phyloP scores from a whole-genome alignment of 179 eudicot genomes.

The Silene noctiflora region DNA sequence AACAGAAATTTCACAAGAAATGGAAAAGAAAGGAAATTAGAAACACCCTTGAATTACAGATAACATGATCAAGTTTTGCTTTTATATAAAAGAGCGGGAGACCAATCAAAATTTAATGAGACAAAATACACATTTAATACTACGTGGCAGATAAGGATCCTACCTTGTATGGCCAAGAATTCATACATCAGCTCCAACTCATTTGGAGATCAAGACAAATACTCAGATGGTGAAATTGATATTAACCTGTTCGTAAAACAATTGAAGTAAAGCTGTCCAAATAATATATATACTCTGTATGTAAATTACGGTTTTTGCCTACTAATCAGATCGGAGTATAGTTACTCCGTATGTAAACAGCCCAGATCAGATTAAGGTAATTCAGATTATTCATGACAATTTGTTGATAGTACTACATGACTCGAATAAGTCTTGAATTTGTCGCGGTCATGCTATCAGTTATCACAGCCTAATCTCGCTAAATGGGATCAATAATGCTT shows the following conservation, averaged over 20 bases:
- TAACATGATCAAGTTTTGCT: constrained; percentile 6
- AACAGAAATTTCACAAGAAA: neutral
- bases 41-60: constrained; percentile 10
- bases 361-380: neutral
- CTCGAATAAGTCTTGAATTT: neutral
- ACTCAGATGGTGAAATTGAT: too few relatives aligned
- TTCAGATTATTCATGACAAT: neutral
- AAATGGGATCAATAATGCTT: too few relatives aligned
- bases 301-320: neutral
- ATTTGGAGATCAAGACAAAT: constrained; percentile 3
- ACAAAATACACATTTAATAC: constrained; percentile 12
- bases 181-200: constrained; percentile 20
- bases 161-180: constrained; percentile 26
- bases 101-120: constrained; percentile 25
- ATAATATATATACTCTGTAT: neutral
- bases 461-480: too few relatives aligned
- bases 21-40: neutral
- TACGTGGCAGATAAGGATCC: constrained; percentile 72
- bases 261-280: too few relatives aligned
- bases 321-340: too few relatives aligned
- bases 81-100: constrained; percentile 43
- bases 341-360: too few relatives aligned
- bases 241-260: neutral
- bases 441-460: too few relatives aligned
- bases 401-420: neutral